These are phyloP conservation scores for Amaranthus cruentus DNA, from an alignment of 148 eudicot species.

Conservation along the genomic window DNA sequence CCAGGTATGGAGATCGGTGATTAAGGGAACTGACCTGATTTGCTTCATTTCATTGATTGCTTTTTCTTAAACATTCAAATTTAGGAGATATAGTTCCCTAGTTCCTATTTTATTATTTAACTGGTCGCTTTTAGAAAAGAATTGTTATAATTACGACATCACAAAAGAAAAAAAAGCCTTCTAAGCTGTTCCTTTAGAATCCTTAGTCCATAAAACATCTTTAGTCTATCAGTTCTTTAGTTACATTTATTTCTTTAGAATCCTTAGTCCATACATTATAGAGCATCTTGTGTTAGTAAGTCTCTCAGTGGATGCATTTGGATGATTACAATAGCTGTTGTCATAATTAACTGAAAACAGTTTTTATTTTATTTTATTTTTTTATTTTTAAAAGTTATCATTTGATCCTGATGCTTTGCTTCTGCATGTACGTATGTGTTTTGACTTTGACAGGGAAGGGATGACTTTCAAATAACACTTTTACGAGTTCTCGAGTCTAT, in stretches of 20 bases:
- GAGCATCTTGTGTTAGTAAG: no score
- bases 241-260: no score
- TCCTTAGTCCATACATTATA: no score
- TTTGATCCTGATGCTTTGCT: background rate
- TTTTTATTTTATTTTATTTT: background rate
- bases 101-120: background rate
- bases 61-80: background rate
- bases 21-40: background rate
- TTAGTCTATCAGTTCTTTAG: no score
- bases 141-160: background rate
- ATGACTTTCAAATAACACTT: constrained; percentile 88
- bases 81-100: no score
- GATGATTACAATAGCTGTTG: background rate
- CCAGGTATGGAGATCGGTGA: constrained; percentile 47
- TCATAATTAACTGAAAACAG: background rate
- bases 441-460: constrained; percentile 69
- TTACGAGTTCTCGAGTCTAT: constrained; percentile 71
- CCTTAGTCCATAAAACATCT: no score
- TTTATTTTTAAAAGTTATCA: background rate
- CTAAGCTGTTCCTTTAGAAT: no score
- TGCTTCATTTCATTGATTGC: constrained; percentile 1
- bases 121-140: background rate
- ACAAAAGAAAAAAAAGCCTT: background rate
- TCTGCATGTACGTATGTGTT: no score
- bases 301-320: no score